Conservation (phyloP, 129 eudicot genomes). For the Lactuca sativa region DNA sequence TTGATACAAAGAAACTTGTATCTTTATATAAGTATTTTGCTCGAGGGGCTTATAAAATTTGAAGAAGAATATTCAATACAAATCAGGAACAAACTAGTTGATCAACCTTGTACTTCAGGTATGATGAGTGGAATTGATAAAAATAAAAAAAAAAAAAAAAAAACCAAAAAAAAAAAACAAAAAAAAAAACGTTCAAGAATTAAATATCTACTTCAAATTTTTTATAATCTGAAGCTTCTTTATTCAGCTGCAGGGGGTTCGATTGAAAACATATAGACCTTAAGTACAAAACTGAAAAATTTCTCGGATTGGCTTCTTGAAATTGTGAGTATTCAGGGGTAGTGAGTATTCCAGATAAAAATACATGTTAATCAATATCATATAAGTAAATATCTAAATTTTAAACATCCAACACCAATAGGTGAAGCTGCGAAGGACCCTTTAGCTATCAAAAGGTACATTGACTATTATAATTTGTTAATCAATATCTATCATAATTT, state of each 20-base stretch:
- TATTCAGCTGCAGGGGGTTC: constrained; percentile 29
- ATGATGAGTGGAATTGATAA: constrained; percentile 4
- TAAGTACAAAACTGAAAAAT: constrained; percentile 40
- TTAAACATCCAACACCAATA: too few species aligned
- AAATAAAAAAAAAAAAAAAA: too few species aligned
- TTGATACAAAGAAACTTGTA: constrained; percentile 74
- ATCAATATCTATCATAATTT: too few species aligned
- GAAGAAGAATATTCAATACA: constrained; percentile 57
- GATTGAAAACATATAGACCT: constrained; percentile 40
- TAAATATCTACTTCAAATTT: not conserved
- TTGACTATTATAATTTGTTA: too few species aligned
- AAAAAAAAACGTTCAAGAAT: not conserved
- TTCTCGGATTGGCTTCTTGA: constrained; percentile 81
- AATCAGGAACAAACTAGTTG: constrained; percentile 31
- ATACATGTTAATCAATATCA: too few species aligned
- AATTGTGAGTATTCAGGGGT: too few species aligned
- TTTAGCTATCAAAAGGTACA: too few species aligned
- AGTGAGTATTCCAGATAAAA: too few species aligned
- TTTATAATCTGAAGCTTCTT: constrained; percentile 14
- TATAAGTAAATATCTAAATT: too few species aligned
- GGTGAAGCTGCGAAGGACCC: too few species aligned
- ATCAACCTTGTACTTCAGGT: constrained; percentile 83
- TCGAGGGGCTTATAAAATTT: constrained; percentile 68
- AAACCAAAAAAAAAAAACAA: too few species aligned
- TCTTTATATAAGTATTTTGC: constrained; percentile 64